Conservation (phyloP, 108 stramenopile genomes). For the Skeletonema tropicum region DNA sequence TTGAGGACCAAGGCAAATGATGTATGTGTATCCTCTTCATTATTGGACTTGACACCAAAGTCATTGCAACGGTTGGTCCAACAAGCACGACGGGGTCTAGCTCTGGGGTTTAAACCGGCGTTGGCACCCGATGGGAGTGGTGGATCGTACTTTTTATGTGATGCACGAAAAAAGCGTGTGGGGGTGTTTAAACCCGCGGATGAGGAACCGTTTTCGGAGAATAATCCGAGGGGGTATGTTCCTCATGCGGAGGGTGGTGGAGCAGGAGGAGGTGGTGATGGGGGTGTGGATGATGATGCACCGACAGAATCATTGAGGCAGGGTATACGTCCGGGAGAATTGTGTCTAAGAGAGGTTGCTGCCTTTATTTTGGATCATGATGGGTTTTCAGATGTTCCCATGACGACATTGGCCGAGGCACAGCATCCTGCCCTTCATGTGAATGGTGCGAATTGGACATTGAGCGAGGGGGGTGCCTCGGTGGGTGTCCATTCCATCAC, state of each 20-base stretch:
- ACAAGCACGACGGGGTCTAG: constrained; percentile 66
- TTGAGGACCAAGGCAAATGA: constrained; percentile 51
- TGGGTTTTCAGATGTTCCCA: constrained; percentile 88
- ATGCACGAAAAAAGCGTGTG: constrained; percentile 79
- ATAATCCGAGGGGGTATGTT: constrained; percentile 93
- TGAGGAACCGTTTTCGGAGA: constrained; percentile 97
- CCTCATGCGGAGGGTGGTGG: constrained; percentile 47
- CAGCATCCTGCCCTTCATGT: constrained; percentile 90
- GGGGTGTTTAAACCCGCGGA: constrained; percentile 98
- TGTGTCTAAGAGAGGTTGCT: constrained; percentile 95
- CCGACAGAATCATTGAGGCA: constrained; percentile 63
- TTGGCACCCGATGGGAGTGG: constrained; percentile 94
- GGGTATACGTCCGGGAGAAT: constrained; percentile 94
- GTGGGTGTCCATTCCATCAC: constrained; percentile 80
- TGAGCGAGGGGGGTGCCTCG: constrained; percentile 81
- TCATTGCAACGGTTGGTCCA: constrained; percentile 61
- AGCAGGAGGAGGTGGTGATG: constrained; percentile 44
- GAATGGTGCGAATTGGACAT: constrained; percentile 67
- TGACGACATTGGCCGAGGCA: constrained; percentile 95
- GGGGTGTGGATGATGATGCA: constrained; percentile 6
- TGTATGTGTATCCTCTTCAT: constrained; percentile 70
- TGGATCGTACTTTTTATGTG: constrained; percentile 95
- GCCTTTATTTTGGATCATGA: constrained; percentile 94
- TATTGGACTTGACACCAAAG: constrained; percentile 67
- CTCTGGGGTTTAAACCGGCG: constrained; percentile 84